Conservation (phyloP, 371 early-diverging fungal genomes). For the Batrachochytrium dendrobatidis region DNA sequence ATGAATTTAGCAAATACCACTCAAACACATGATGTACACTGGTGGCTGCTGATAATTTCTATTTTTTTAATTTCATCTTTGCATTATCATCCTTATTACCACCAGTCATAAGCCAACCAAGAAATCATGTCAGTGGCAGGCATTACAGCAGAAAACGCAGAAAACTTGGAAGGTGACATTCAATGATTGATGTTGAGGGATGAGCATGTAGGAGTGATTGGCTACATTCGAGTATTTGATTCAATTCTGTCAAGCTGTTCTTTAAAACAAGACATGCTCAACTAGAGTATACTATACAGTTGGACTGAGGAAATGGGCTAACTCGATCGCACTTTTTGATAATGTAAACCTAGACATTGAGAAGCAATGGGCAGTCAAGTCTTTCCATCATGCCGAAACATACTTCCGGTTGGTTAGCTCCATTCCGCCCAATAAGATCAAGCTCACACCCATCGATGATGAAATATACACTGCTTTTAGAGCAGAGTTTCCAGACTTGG, state of each 20-base stretch:
- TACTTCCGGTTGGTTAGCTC: constrained; percentile 71
- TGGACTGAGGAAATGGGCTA: neutral
- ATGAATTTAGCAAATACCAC: too few relatives aligned
- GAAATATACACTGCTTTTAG: constrained; percentile 73
- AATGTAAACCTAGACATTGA: constrained; percentile 35
- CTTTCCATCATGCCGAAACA: constrained; percentile 88
- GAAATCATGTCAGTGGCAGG: constrained; percentile 16
- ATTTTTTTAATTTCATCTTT: too few relatives aligned
- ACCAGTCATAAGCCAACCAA: too few relatives aligned
- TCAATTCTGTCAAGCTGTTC: neutral
- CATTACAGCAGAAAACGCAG: constrained; percentile 17
- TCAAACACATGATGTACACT: too few relatives aligned
- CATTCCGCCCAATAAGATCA: constrained; percentile 61
- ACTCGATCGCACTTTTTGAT: neutral
- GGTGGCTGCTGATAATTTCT: too few relatives aligned
- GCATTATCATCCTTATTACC: too few relatives aligned
- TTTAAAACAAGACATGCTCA: neutral
- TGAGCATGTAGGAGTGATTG: too few relatives aligned
- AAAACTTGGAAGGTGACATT: constrained; percentile 14
- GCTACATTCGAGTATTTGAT: too few relatives aligned
- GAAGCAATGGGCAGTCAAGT: constrained; percentile 92
- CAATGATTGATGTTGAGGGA: neutral
- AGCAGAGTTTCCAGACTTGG: constrained; percentile 64
- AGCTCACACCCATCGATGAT: constrained; percentile 78
- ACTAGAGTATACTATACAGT: neutral